phyloP scores from a whole-genome alignment of 1,139 yeast species.

The Pichia sp. region DNA sequence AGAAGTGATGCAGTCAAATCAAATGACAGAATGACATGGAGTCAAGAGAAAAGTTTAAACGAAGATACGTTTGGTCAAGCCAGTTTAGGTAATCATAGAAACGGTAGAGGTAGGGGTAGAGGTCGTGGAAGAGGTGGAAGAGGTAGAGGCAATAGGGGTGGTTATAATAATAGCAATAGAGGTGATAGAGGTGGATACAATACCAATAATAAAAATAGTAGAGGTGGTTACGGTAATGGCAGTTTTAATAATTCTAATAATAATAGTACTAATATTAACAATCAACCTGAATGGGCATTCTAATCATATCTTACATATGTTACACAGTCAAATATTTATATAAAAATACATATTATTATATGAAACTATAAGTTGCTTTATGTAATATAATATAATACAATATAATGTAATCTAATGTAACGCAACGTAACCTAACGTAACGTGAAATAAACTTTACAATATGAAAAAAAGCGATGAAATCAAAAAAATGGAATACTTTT shows the following conservation, averaged over 20 bases:
- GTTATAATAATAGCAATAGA: slow-evolving; percentile 8
- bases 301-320: background rate
- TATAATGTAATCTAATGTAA: too few relatives aligned
- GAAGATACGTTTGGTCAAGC: slow-evolving; percentile 65
- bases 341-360: background rate
- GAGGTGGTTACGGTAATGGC: background rate
- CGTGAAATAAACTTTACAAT: too few relatives aligned
- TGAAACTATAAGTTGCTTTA: too few relatives aligned
- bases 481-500: too few relatives aligned
- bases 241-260: background rate
- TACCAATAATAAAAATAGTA: slow-evolving; percentile 27
- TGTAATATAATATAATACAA: too few relatives aligned
- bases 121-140: slow-evolving; percentile 25
- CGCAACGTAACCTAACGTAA: too few relatives aligned
- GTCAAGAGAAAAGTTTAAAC: slow-evolving; percentile 55
- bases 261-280: slow-evolving; percentile 23
- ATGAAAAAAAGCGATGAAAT: too few relatives aligned
- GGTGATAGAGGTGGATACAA: slow-evolving; percentile 20
- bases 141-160: slow-evolving; percentile 19
- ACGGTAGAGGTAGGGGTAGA: slow-evolving; percentile 15
- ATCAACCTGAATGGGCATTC: slow-evolving; percentile 26
- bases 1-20: slow-evolving; percentile 8
- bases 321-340: background rate
- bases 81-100: slow-evolving; percentile 25
- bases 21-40: slow-evolving; percentile 43